Conservation (phyloP, 2,329 filamentous ascomycete species). For the Aspergillus ruber region DNA sequence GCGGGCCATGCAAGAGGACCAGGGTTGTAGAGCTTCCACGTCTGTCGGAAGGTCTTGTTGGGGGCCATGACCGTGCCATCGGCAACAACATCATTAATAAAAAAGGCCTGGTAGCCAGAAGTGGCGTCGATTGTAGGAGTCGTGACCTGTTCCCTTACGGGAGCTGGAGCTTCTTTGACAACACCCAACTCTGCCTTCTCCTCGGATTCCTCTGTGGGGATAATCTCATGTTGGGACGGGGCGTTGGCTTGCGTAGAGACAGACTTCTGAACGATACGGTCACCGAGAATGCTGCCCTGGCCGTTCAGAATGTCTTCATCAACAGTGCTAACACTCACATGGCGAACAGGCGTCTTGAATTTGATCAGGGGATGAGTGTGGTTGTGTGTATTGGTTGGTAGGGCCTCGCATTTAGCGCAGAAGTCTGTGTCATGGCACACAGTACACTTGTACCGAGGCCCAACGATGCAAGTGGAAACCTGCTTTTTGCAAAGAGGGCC, state of each 20-base stretch:
- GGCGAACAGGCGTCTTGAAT: constrained; percentile 86
- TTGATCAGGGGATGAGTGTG: constrained; percentile 95
- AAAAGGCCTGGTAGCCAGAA: constrained; percentile 53
- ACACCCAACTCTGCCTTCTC: constrained; percentile 28
- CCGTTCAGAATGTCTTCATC: constrained; percentile 67
- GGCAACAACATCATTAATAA: constrained; percentile 67
- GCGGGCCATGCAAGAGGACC: constrained; percentile 75
- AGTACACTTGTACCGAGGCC: constrained; percentile 92
- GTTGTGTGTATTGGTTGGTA: constrained; percentile 79
- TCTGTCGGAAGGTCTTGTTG: constrained; percentile 74
- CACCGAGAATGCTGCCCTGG: constrained; percentile 64
- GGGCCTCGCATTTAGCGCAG: constrained; percentile 88
- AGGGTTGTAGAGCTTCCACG: constrained; percentile 84
- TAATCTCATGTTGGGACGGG: constrained; percentile 32
- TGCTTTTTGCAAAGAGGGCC: constrained; percentile 72
- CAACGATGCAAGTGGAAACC: constrained; percentile 57
- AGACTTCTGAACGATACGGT: constrained; percentile 41
- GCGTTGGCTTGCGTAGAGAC: constrained; percentile 45
- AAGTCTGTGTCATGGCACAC: constrained; percentile 94
- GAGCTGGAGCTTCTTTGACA: constrained; percentile 27
- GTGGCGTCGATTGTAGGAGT: constrained; percentile 7
- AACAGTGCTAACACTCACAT: constrained; percentile 78
- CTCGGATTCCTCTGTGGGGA: not conserved
- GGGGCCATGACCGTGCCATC: constrained; percentile 70
- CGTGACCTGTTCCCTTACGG: constrained; percentile 20